phyloP scores from a whole-genome alignment of 345 rosid genomes.

The Salix purpurea region DNA sequence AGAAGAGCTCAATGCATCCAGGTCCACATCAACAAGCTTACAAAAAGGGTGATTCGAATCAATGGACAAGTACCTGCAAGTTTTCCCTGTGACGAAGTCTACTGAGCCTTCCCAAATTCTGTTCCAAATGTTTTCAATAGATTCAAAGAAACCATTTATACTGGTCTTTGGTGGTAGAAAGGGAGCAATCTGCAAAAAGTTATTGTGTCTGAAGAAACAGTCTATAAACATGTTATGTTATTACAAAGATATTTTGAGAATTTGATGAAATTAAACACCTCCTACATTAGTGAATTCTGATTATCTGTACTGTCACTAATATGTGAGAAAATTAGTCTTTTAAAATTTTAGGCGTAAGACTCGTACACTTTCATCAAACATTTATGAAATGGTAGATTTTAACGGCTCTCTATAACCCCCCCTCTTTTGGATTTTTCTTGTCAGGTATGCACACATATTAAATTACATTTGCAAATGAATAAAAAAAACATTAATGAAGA shows the following conservation, averaged over 20 bases:
- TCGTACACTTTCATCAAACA: neutral
- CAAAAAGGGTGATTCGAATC: no score
- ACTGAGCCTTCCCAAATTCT: slow-evolving; percentile 58
- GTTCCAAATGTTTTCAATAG: slow-evolving; percentile 49
- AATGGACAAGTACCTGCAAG: slow-evolving; percentile 60
- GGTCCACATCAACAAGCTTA: neutral
- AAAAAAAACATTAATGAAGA: neutral
- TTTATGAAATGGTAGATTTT: neutral
- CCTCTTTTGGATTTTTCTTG: neutral
- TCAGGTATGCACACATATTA: neutral
- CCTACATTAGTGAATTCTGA: neutral
- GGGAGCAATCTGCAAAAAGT: slow-evolving; percentile 57
- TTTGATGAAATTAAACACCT: neutral
- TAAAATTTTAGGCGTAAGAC: neutral
- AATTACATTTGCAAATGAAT: neutral
- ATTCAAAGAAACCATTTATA: slow-evolving; percentile 62
- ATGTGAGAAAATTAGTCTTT: neutral
- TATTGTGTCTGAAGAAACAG: neutral
- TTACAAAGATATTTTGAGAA: neutral
- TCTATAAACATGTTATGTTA: neutral
- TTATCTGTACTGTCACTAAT: neutral
- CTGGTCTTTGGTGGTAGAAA: slow-evolving; percentile 54
- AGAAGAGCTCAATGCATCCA: neutral
- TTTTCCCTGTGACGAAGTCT: slow-evolving; percentile 70
- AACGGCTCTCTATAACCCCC: neutral